These are phyloP conservation scores for Cytospora leucostoma DNA, from an alignment of 2,329 filamentous ascomycete species.

Conservation along the genomic window DNA sequence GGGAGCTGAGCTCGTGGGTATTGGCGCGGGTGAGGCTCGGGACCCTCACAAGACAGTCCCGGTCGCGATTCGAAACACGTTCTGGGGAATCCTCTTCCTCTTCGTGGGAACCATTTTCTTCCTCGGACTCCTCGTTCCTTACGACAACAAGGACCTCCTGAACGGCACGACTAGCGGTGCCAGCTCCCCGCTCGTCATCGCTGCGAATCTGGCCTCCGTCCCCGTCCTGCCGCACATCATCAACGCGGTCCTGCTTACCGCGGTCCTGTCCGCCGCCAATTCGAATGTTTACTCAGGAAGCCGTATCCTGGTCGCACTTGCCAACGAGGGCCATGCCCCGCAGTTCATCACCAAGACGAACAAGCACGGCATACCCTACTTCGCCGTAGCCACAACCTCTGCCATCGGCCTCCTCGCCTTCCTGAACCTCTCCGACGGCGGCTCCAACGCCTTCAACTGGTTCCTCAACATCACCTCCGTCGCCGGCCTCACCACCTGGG, in stretches of 20 bases:
- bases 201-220: constrained; percentile 63
- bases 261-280: constrained; percentile 77
- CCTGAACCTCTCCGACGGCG: constrained; percentile 63
- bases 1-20: constrained; percentile 74
- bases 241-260: constrained; percentile 76
- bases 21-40: constrained; percentile 75
- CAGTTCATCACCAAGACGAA: constrained; percentile 61
- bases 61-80: constrained; percentile 71
- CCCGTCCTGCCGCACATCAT: constrained; percentile 67
- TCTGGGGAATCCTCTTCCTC: constrained; percentile 71
- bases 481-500: constrained; percentile 71
- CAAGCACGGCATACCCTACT: constrained; percentile 62
- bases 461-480: constrained; percentile 70
- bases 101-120: constrained; percentile 69
- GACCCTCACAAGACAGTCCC: constrained; percentile 74
- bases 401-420: constrained; percentile 66
- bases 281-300: constrained; percentile 75
- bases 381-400: constrained; percentile 58
- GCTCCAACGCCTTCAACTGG: constrained; percentile 69
- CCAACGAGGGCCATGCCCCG: constrained; percentile 65
- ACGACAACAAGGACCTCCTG: constrained; percentile 55
- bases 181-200: constrained; percentile 66
- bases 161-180: constrained; percentile 58
- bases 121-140: constrained; percentile 71
- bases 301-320: constrained; percentile 67